Evolutionary conservation across 768 basidiomycete genomes (phyloP).

Genomic region (Holtermannia corniformis): DNA sequence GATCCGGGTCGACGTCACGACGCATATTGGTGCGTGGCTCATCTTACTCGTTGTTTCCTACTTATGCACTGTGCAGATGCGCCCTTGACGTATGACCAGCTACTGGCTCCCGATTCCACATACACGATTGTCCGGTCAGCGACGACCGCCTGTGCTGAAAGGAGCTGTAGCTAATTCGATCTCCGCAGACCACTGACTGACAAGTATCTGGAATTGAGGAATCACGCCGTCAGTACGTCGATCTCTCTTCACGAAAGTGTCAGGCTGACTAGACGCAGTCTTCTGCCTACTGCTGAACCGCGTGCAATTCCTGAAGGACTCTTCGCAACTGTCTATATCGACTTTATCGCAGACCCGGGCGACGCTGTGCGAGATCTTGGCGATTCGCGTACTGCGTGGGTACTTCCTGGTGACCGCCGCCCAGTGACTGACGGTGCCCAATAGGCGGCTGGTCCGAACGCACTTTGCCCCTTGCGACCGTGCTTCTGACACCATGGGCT

Average conservation of each 20-base stretch:
- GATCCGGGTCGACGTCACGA: conserved; percentile 48
- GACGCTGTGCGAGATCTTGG: conserved; percentile 78
- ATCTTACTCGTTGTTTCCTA: neutral
- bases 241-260: too few species aligned
- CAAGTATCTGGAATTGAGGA: conserved; percentile 71
- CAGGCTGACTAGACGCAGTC: conserved; percentile 40
- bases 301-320: conserved; percentile 71
- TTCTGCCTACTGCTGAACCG: conserved; percentile 85
- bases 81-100: conserved; percentile 69
- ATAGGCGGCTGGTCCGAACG: conserved; percentile 41
- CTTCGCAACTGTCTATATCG: conserved; percentile 55
- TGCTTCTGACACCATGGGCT: conserved; percentile 40
- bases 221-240: conserved; percentile 55
- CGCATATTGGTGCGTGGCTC: conserved; percentile 39
- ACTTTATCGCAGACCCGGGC: conserved; percentile 66
- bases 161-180: neutral
- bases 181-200: conserved; percentile 62
- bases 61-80: conserved; percentile 52
- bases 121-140: conserved; percentile 63
- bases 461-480: conserved; percentile 34
- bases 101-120: conserved; percentile 75
- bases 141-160: neutral
- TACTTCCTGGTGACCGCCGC: conserved; percentile 16
- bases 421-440: neutral
- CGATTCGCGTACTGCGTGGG: conserved; percentile 65